These are phyloP conservation scores for Phytopythium delawarense DNA, from an alignment of 352 stramenopile species.

Conservation along the genomic window DNA sequence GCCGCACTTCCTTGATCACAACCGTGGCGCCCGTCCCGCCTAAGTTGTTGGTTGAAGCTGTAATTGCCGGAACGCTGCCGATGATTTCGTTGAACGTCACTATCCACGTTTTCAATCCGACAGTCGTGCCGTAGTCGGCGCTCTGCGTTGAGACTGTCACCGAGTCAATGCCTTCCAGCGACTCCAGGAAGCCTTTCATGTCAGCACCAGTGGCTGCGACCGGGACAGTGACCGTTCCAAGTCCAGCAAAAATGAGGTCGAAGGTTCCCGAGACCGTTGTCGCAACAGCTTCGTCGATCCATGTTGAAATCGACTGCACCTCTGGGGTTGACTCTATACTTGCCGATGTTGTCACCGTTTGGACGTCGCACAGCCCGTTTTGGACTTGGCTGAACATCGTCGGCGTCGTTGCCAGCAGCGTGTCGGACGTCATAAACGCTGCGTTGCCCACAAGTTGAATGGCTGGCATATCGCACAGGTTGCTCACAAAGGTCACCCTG, in stretches of 20 bases:
- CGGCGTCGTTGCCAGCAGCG: slow-evolving; percentile 24
- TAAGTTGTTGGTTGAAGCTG: slow-evolving; percentile 51
- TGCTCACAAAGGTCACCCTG: slow-evolving; percentile 82
- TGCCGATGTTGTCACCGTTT: slow-evolving; percentile 90
- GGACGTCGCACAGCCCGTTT: slow-evolving; percentile 91
- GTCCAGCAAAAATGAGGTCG: slow-evolving; percentile 49
- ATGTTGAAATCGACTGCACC: slow-evolving; percentile 85
- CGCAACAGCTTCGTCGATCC: slow-evolving; percentile 36
- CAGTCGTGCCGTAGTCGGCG: slow-evolving; percentile 41
- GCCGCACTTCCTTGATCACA: slow-evolving; percentile 60
- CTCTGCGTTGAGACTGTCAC: slow-evolving; percentile 58
- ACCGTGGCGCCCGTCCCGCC: slow-evolving; percentile 54
- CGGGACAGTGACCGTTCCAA: slow-evolving; percentile 38
- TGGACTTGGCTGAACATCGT: slow-evolving; percentile 62
- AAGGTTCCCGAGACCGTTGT: slow-evolving; percentile 60
- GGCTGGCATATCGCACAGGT: slow-evolving; percentile 79
- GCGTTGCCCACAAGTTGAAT: slow-evolving; percentile 53
- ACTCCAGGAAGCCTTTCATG: slow-evolving; percentile 70
- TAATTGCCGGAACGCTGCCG: slow-evolving; percentile 84
- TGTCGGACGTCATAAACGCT: slow-evolving; percentile 36
- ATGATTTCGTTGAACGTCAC: slow-evolving; percentile 93
- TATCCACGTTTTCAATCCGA: slow-evolving; percentile 61
- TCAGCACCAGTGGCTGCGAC: slow-evolving; percentile 22
- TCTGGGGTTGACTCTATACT: slow-evolving; percentile 89
- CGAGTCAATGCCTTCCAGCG: slow-evolving; percentile 67